These are phyloP conservation scores for Luvunga scandens DNA, from an alignment of 345 rosid species.

Conservation along the genomic window DNA sequence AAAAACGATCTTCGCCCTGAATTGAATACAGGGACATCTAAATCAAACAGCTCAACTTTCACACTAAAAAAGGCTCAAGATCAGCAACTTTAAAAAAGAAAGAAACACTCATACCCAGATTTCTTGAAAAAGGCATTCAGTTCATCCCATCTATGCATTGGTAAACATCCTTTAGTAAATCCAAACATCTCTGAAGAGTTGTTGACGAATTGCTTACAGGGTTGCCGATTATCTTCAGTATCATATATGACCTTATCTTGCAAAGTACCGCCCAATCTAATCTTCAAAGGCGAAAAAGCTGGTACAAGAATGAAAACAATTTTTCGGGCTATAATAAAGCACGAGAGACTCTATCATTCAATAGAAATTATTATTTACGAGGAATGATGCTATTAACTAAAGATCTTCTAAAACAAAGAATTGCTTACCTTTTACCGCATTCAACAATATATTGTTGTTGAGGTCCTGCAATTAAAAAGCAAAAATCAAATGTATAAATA, in stretches of 20 bases:
- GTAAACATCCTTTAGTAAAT: slow-evolving; percentile 63
- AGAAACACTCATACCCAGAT: slow-evolving; percentile 39
- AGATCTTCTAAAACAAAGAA: background rate
- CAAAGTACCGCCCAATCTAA: slow-evolving; percentile 68
- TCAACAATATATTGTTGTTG: slow-evolving; percentile 42
- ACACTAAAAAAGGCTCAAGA: background rate
- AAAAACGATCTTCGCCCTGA: slow-evolving; percentile 69
- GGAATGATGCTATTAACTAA: background rate
- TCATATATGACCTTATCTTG: slow-evolving; percentile 68
- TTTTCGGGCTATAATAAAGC: background rate
- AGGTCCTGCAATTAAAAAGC: slow-evolving; percentile 53
- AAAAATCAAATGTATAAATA: background rate
- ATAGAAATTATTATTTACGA: background rate
- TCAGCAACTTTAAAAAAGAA: background rate
- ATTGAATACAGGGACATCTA: background rate
- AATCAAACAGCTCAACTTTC: background rate
- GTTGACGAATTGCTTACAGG: slow-evolving; percentile 43
- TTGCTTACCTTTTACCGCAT: slow-evolving; percentile 53
- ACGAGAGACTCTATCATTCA: background rate
- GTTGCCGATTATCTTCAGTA: slow-evolving; percentile 32
- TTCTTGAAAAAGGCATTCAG: slow-evolving; percentile 59
- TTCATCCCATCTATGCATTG: slow-evolving; percentile 67
- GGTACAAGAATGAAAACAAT: slow-evolving; percentile 13
- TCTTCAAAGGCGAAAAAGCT: slow-evolving; percentile 71
- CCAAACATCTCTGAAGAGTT: slow-evolving; percentile 48